Percentiles rank a stretch among this genome's conserved stretches.
Evolutionary conservation across 352 stramenopile species (phyloP).

Genomic region (Phytophthora constricta): DNA sequence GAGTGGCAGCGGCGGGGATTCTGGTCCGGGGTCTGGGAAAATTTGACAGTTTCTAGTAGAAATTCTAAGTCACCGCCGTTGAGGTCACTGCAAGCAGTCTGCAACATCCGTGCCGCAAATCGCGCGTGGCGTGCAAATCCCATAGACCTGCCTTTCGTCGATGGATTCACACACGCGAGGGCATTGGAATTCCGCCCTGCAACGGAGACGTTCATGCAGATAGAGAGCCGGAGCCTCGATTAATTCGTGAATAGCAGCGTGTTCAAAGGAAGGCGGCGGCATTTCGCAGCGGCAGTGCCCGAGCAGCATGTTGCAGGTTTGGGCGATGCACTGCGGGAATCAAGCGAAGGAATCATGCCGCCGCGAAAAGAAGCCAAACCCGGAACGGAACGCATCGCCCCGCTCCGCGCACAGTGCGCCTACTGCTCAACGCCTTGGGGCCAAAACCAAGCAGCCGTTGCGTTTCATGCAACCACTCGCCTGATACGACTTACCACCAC

Average conservation of each 20-base stretch:
- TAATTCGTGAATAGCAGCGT: neutral
- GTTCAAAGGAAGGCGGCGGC: neutral
- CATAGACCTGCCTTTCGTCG: slow-evolving; percentile 5
- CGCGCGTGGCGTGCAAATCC: slow-evolving; percentile 18
- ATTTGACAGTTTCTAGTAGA: slow-evolving; percentile 20
- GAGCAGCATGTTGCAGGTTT: neutral
- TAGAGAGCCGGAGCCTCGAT: slow-evolving; percentile 2
- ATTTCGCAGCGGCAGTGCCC: neutral
- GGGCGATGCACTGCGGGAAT: neutral
- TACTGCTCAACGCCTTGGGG: too few species aligned
- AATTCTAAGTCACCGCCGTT: neutral
- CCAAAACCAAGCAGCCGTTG: too few species aligned
- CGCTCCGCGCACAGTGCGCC: too few species aligned
- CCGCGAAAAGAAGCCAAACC: neutral
- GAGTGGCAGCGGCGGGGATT: neutral
- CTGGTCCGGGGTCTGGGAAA: slow-evolving; percentile 1
- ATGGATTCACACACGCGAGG: slow-evolving; percentile 20
- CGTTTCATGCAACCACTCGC: neutral
- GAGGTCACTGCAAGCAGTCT: slow-evolving; percentile 31
- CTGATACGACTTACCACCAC: too few species aligned
- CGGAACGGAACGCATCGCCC: neutral
- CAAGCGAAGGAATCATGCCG: neutral
- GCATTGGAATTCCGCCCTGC: neutral
- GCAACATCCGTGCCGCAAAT: slow-evolving; percentile 29
- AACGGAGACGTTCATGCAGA: neutral